Percentiles rank a stretch among this genome's conserved stretches.
These are phyloP conservation scores for Lipomyces orientalis DNA, from an alignment of 805 yeast genomes.

Conservation along the genomic window DNA sequence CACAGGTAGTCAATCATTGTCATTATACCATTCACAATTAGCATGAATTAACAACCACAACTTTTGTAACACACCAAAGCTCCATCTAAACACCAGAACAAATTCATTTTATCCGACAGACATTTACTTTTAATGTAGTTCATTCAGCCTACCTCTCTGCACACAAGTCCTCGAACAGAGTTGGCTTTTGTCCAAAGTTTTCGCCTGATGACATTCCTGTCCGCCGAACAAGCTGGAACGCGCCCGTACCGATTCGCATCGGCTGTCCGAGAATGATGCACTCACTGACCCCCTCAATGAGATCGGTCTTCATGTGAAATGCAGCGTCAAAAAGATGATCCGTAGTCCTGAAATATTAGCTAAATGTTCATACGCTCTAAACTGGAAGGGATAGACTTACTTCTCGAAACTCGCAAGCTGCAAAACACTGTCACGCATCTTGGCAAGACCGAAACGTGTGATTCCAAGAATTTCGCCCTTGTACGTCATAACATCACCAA, in stretches of 20 bases:
- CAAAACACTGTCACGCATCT: slow-evolving; percentile 97
- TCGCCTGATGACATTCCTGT: slow-evolving; percentile 24
- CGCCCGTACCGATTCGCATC: slow-evolving; percentile 96
- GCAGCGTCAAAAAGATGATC: slow-evolving; percentile 99
- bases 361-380: not conserved
- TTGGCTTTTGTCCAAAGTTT: slow-evolving; percentile 48
- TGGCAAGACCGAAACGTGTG: slow-evolving; percentile 95
- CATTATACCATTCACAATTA: not conserved
- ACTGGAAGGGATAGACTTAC: not conserved
- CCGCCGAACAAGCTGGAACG: slow-evolving; percentile 68
- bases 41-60: not conserved
- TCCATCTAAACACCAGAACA: slow-evolving; percentile 3
- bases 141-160: not conserved
- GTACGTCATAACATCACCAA: slow-evolving; percentile 98
- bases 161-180: slow-evolving; percentile 53
- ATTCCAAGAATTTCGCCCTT: slow-evolving; percentile 98
- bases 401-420: slow-evolving; percentile 97
- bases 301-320: slow-evolving; percentile 94
- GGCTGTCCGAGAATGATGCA: slow-evolving; percentile 97
- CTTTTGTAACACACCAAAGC: not conserved
- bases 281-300: slow-evolving; percentile 96
- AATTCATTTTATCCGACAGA: not conserved
- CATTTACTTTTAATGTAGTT: not conserved
- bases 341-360: slow-evolving; percentile 59
- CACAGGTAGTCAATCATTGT: no score